Evolutionary conservation across 2,329 filamentous ascomycete genomes (phyloP).

Genomic region (Aspergillus sp.): DNA sequence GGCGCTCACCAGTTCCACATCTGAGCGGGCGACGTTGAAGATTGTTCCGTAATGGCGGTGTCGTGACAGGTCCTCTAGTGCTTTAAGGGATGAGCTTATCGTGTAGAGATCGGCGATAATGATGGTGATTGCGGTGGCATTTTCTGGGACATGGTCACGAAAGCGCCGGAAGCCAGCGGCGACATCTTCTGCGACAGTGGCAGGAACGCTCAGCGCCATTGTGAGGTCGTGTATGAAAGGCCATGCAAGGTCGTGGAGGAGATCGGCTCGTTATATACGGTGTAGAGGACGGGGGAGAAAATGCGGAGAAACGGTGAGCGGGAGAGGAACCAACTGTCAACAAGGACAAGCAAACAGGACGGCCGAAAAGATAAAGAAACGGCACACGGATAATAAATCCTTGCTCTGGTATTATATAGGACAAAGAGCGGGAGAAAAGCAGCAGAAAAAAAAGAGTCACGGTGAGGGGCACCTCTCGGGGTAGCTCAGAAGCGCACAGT

Average conservation of each 20-base stretch:
- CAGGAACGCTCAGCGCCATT: constrained; percentile 45
- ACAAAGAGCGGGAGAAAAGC: not conserved
- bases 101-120: constrained; percentile 56
- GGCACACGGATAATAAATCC: not conserved
- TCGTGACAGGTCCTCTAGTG: constrained; percentile 46
- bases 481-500: constrained; percentile 20
- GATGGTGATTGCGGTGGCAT: constrained; percentile 53
- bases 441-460: not conserved
- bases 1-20: constrained; percentile 49
- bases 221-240: constrained; percentile 14
- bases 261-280: constrained; percentile 2
- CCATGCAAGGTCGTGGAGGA: constrained; percentile 11
- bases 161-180: constrained; percentile 53
- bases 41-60: constrained; percentile 39
- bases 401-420: not conserved
- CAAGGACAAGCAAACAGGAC: not conserved
- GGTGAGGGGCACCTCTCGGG: constrained; percentile 17
- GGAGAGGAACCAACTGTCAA: not conserved
- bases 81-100: constrained; percentile 52
- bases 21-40: constrained; percentile 43
- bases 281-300: not conserved
- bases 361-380: not conserved
- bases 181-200: constrained; percentile 53
- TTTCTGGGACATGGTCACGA: constrained; percentile 50
- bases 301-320: not conserved